These are phyloP conservation scores for Alliaria petiolata DNA, from an alignment of 345 rosid genomes.

Conservation along the genomic window DNA sequence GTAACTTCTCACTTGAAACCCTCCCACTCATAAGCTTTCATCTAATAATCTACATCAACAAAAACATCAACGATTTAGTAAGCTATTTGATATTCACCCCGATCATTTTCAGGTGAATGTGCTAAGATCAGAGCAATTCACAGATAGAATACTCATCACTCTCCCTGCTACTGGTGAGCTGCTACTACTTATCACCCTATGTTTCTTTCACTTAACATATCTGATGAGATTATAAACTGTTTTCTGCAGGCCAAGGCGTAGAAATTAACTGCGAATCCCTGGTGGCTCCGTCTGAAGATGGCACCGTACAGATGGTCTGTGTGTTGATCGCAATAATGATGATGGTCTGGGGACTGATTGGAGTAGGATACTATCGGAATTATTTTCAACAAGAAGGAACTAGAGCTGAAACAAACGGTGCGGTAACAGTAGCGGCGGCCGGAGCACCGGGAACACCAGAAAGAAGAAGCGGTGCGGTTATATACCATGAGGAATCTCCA, in stretches of 20 bases:
- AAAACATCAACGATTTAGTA: neutral
- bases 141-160: conserved; percentile 53
- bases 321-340: no score
- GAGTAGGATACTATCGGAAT: no score
- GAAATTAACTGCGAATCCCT: conserved; percentile 43
- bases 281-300: conserved; percentile 3
- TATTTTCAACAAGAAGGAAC: neutral
- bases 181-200: neutral
- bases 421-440: conserved; percentile 28
- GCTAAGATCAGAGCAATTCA: conserved; percentile 41
- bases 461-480: conserved; percentile 37
- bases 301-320: no score
- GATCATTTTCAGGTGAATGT: conserved; percentile 50
- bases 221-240: neutral
- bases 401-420: conserved; percentile 24
- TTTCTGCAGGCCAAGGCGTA: conserved; percentile 58
- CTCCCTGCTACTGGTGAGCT: conserved; percentile 78
- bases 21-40: neutral
- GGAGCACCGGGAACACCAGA: conserved; percentile 53
- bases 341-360: no score
- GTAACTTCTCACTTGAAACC: conserved; percentile 31
- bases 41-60: no score
- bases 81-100: neutral
- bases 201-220: neutral
- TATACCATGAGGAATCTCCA: conserved; percentile 56